These are phyloP conservation scores for Penicillium sp. DNA, from an alignment of 2,329 filamentous ascomycete genomes.

Conservation along the genomic window DNA sequence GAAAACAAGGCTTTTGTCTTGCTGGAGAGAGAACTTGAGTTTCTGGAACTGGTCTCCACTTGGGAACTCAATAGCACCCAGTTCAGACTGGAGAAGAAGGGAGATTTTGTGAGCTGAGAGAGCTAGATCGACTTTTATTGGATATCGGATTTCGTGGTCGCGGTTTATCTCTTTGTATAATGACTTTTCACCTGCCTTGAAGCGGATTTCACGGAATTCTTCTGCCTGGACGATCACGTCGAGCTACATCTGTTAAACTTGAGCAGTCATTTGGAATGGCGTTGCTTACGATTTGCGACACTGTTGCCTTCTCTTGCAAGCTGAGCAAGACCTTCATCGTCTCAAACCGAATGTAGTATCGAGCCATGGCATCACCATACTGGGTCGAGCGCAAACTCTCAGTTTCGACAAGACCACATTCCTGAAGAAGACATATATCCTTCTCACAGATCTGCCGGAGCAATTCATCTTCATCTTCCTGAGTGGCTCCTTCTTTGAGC, in stretches of 20 bases:
- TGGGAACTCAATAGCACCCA: constrained; percentile 66
- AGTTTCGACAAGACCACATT: constrained; percentile 57
- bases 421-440: constrained; percentile 65
- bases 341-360: constrained; percentile 75
- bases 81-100: constrained; percentile 72
- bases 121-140: constrained; percentile 67
- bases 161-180: constrained; percentile 73
- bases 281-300: constrained; percentile 66
- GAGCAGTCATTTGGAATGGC: neutral
- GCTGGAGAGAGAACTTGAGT: constrained; percentile 57
- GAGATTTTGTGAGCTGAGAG: constrained; percentile 72
- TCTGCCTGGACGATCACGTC: constrained; percentile 64
- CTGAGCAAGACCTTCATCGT: constrained; percentile 73
- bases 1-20: constrained; percentile 65
- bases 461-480: constrained; percentile 59
- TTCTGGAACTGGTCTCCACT: constrained; percentile 58
- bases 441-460: constrained; percentile 70
- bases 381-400: constrained; percentile 63
- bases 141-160: constrained; percentile 66
- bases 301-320: constrained; percentile 60
- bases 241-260: constrained; percentile 52
- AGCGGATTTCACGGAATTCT: constrained; percentile 72
- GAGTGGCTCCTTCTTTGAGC: constrained; percentile 55
- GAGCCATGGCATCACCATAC: constrained; percentile 78
- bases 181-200: constrained; percentile 68